Evolutionary conservation across 140 eudicot genomes (phyloP), one percentile per base, ranked within the genome.

Genomic region (Bidens hawaiensis): DNA sequence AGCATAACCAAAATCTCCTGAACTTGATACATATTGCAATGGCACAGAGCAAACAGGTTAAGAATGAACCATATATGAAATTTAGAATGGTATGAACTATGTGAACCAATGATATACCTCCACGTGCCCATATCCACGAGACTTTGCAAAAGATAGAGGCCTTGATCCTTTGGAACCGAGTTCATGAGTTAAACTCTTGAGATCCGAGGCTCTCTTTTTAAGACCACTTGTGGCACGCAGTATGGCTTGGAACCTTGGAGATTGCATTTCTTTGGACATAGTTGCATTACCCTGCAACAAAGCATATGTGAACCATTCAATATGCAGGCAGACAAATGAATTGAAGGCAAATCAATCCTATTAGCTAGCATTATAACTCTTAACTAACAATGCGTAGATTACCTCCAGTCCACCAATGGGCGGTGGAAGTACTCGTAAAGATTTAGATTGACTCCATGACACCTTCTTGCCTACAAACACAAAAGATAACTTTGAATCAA

Each of bases 221-320:
- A 93, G 90, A 23, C 96, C 94, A 75, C 97, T 85, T n/a, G 99
- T 93, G 49, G 84, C 79, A 50, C 97, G 94, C 54, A 93, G 63
- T 69, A 93, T 83, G 53, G 99, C 99, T 78, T 88, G 99, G 55
- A 93, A 88, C 34, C 99, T 83, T 50, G 99, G 99, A 63, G 99
- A 93, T 74, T 85, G 90, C 70, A 85, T 76, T 77, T 88, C 99
- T 81, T 88, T 93, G 76, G 83, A 74, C 62, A 81, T 63, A 60
- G 95, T 61, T 40, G 82, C 81, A 75, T 79, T 71, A 62, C 84
- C 90, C 97, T 93, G 70, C 69, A 74, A 69, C 68, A 58, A 58
- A 56, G 60, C 49, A 60, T 43, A 64, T 61, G 42, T 27, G 58
- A 78, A 67, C 60, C 41, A 51, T 60, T 45, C 38, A 79, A n/a